A percentile compares a stretch with the other conserved stretches of the same genome.
phyloP scores from a whole-genome alignment of 1,139 yeast species.

The Pichia terricola region DNA sequence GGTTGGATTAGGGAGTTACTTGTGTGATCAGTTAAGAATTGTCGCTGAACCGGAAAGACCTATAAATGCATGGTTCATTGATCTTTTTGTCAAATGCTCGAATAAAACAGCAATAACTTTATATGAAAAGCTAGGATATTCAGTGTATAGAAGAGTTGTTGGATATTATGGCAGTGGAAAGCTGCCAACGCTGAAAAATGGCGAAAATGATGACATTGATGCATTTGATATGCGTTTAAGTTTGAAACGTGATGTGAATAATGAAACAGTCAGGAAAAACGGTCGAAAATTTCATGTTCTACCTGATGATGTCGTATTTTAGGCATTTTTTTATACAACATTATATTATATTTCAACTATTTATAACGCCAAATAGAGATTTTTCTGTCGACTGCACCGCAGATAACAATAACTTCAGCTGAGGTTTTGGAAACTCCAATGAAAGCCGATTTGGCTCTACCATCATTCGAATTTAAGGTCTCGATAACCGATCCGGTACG shows the following conservation, averaged over 20 bases:
- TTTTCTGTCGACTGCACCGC: slow-evolving; percentile 38
- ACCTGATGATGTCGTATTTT: slow-evolving; percentile 53
- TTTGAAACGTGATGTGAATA: slow-evolving; percentile 43
- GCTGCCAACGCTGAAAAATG: slow-evolving; percentile 22
- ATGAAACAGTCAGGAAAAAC: slow-evolving; percentile 43
- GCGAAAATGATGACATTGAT: slow-evolving; percentile 56
- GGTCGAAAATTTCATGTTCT: slow-evolving; percentile 51
- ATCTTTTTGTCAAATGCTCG: slow-evolving; percentile 81
- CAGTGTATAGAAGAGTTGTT: slow-evolving; percentile 78
- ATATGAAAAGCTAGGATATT: slow-evolving; percentile 80
- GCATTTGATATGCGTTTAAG: slow-evolving; percentile 82
- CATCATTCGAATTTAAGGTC: slow-evolving; percentile 26
- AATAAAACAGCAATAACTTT: slow-evolving; percentile 70
- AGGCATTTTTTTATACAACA: neutral
- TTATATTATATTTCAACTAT: neutral
- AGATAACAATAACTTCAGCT: slow-evolving; percentile 32
- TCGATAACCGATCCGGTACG: slow-evolving; percentile 27
- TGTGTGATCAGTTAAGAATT: slow-evolving; percentile 65
- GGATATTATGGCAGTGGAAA: slow-evolving; percentile 59
- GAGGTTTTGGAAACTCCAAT: slow-evolving; percentile 23
- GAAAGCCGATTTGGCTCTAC: slow-evolving; percentile 41
- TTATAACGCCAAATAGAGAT: slow-evolving; percentile 19
- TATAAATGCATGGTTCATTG: slow-evolving; percentile 73
- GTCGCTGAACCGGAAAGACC: slow-evolving; percentile 61
- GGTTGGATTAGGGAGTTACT: slow-evolving; percentile 70